A percentile compares a stretch with the other conserved stretches of the same genome.
Evolutionary conservation across 208 protist genomes (phyloP).

Genomic region (Crithidia sp.): DNA sequence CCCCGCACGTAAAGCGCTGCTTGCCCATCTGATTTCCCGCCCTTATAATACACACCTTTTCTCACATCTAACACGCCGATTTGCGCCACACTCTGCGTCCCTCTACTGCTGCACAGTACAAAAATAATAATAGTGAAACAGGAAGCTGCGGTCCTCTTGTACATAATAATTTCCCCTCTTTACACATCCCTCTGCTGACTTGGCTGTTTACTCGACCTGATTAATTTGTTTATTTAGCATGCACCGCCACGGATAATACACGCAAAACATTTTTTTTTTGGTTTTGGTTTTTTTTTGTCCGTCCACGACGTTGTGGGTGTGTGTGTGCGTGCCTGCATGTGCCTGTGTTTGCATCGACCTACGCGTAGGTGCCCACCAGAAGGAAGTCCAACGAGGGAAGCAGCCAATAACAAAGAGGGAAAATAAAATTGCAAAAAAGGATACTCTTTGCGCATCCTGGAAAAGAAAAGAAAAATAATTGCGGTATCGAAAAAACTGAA

Average conservation of each 20-base stretch:
- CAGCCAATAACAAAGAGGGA: background rate
- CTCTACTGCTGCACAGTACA: too few species aligned
- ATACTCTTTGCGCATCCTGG: slow-evolving; percentile 5
- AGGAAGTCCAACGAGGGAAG: background rate
- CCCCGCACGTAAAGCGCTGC: too few species aligned
- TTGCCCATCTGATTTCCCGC: too few species aligned
- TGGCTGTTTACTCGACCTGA: too few species aligned
- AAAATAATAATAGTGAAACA: background rate
- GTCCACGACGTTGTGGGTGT: background rate
- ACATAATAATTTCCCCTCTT: background rate
- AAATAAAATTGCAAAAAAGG: slow-evolving; percentile 15
- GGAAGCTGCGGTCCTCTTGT: background rate
- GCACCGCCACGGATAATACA: too few species aligned
- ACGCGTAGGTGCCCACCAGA: slow-evolving; percentile 2
- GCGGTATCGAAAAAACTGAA: background rate
- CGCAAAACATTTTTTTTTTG: too few species aligned
- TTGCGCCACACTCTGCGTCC: background rate
- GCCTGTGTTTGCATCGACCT: background rate
- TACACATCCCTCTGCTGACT: background rate
- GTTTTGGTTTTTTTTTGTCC: background rate
- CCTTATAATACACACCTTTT: too few species aligned
- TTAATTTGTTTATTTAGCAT: too few species aligned
- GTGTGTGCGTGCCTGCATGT: background rate
- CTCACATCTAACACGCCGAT: too few species aligned
- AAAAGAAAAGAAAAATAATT: slow-evolving; percentile 9